Base-by-base conservation (phyloP, 2,329 filamentous ascomycete species). In the Colletotrichum sp. region DNA sequence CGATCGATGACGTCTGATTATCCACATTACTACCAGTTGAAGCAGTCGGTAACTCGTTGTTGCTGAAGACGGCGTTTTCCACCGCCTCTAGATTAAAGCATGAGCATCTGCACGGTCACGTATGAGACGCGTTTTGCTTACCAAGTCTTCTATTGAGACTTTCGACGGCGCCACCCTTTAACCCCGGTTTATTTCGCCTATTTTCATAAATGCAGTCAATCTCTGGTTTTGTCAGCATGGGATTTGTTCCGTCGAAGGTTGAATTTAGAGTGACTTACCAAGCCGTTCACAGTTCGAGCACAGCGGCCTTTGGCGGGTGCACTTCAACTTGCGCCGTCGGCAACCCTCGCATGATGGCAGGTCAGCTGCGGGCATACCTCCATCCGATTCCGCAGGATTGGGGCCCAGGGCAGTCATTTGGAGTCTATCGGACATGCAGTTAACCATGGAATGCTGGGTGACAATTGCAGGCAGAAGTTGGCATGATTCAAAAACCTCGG, bases 211-310 rank as follows among this genome's bases (percentile, higher is more conserved):
- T 28, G 5, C 15, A 59, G 24, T 59, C 13, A 59, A 59, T 28
- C 7, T 28, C 55, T 59, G n/a, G 1, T 12, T 12, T 0, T 48
- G 1, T 21, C 4, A 48, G n/a, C 10, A 43, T 10, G 3, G 18
- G 0, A 1, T 43, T 48, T 21, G 3, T 21, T 48, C 18, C 4
- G n/a, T 48, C 10, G 10, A 48, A 21, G 0, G 18, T 21, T 0
- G 5, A 7, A 48, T 4, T 13, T 10, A 48, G n/a, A 7, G 6
- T 8, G 0, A 2, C 21, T 59, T 2, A 28, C 55, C 7, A 24
- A 59, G n/a, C 0, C 24, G 55, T 28, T 18, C 13, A 1, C 55
- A 59, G 9, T 59, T 59, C 7, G 24, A 59, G 24, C 24, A 59
- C 2, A 59, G 55, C 21, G 24, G 55, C 1, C 24, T 28, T 2